phyloP scores from a whole-genome alignment of 1,284 basidiomycete genomes.

The Cutaneotrichosporon sp. region DNA sequence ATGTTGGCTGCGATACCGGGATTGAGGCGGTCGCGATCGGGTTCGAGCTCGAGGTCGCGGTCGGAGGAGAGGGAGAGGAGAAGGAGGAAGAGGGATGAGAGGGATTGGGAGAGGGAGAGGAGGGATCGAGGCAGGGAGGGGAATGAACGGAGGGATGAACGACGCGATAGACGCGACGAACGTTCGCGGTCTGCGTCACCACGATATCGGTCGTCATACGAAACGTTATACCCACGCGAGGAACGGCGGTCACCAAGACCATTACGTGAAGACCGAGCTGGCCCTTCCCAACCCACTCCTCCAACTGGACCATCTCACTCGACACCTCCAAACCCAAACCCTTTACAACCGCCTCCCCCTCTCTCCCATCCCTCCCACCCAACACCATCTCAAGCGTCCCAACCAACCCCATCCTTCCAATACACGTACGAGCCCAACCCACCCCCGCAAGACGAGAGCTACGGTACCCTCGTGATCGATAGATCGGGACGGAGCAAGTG shows the following conservation, averaged over 20 bases:
- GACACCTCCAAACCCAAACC: neutral
- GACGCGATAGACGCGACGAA: neutral
- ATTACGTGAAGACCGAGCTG: neutral
- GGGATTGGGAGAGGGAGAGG: neutral
- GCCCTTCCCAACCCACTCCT: neutral
- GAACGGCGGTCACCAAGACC: neutral
- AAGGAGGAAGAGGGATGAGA: neutral
- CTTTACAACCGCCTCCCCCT: neutral
- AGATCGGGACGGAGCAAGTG: constrained; percentile 37
- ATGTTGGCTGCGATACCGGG: constrained; percentile 8
- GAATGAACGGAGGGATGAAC: neutral
- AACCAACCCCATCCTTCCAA: neutral
- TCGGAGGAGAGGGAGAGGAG: constrained; percentile 3
- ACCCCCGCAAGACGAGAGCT: constrained; percentile 28
- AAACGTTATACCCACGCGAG: neutral
- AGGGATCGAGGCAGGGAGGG: neutral
- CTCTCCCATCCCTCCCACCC: neutral
- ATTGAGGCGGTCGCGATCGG: constrained; percentile 5
- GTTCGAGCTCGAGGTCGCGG: constrained; percentile 13
- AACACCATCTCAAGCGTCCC: neutral
- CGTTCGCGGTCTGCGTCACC: neutral
- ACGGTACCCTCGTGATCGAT: constrained; percentile 41
- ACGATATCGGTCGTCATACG: neutral
- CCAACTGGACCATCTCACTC: neutral
- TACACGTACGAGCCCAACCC: neutral